Conservation (phyloP, 805 yeast species). For the Saccharomycopsis microspora region DNA sequence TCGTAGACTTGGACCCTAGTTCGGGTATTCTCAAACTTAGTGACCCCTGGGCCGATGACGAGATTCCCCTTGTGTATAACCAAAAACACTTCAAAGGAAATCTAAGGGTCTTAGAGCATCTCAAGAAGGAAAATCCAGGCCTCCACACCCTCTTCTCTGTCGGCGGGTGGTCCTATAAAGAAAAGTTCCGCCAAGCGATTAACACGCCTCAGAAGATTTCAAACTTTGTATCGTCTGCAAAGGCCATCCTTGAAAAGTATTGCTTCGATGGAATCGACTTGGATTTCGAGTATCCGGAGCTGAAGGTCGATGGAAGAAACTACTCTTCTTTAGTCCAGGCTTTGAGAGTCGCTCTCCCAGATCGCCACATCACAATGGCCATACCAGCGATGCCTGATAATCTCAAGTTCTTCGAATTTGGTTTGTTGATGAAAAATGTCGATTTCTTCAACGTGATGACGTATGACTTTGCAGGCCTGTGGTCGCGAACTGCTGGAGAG, state of each 20-base stretch:
- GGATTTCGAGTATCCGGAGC: constrained; percentile 87
- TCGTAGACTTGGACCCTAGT: constrained; percentile 43
- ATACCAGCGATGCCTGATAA: constrained; percentile 54
- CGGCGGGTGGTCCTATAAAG: constrained; percentile 67
- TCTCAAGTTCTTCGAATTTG: constrained; percentile 31
- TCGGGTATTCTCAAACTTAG: constrained; percentile 43
- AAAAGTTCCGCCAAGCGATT: constrained; percentile 35
- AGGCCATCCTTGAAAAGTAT: constrained; percentile 34
- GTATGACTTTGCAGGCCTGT: constrained; percentile 75
- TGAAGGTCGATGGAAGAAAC: constrained; percentile 30
- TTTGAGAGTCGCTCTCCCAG: constrained; percentile 30
- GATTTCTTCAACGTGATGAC: constrained; percentile 83
- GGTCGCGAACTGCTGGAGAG: constrained; percentile 52
- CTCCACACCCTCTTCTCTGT: constrained; percentile 59
- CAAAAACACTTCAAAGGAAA: constrained; percentile 29
- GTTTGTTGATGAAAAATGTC: constrained; percentile 45
- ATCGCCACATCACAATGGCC: constrained; percentile 55
- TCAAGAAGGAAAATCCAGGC: constrained; percentile 31
- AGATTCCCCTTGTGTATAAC: constrained; percentile 19
- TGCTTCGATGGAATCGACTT: constrained; percentile 87
- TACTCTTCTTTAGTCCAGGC: constrained; percentile 32
- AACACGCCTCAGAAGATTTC: constrained; percentile 27
- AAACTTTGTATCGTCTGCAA: constrained; percentile 39
- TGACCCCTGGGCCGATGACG: constrained; percentile 59
- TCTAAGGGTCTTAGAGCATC: constrained; percentile 34